phyloP scores from a whole-genome alignment of 352 stramenopile genomes.

The Phytophthora cactorum region DNA sequence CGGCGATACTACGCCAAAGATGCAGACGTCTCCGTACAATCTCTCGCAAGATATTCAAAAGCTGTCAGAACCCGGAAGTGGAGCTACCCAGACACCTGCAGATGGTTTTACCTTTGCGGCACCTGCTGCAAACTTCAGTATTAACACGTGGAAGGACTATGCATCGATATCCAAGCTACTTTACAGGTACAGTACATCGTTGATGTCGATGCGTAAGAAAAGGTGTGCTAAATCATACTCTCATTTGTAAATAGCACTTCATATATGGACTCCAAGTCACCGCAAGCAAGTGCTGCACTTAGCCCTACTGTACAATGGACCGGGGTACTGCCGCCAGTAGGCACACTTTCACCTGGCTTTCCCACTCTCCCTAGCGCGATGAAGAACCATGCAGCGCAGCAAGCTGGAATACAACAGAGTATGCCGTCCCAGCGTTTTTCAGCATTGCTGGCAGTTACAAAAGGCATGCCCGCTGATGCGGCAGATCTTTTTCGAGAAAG shows the following conservation, averaged over 20 bases:
- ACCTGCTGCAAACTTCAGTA: constrained; percentile 48
- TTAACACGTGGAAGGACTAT: constrained; percentile 74
- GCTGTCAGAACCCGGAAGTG: constrained; percentile 10
- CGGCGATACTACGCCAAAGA: constrained; percentile 17
- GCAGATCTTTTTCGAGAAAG: constrained; percentile 65
- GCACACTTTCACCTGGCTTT: constrained; percentile 27
- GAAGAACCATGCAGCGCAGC: constrained; percentile 3
- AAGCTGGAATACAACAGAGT: neutral
- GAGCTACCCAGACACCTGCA: constrained; percentile 7
- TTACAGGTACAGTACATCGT: constrained; percentile 58
- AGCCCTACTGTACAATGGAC: constrained; percentile 21
- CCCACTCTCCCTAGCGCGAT: constrained; percentile 18
- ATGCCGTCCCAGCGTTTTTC: constrained; percentile 51
- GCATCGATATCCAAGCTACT: constrained; percentile 77
- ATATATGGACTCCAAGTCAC: constrained; percentile 14
- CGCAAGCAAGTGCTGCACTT: constrained; percentile 2
- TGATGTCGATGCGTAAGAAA: neutral
- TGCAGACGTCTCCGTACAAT: constrained; percentile 26
- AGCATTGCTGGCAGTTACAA: constrained; percentile 57
- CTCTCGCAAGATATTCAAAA: constrained; percentile 32
- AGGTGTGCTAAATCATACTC: neutral
- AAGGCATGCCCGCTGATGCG: constrained; percentile 52
- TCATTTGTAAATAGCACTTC: constrained; percentile 13
- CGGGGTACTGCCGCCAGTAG: constrained; percentile 33
- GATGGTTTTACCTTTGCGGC: constrained; percentile 9